Evolutionary conservation across 2,329 filamentous ascomycete species (phyloP).

Genomic region (Fusarium zealandicum): DNA sequence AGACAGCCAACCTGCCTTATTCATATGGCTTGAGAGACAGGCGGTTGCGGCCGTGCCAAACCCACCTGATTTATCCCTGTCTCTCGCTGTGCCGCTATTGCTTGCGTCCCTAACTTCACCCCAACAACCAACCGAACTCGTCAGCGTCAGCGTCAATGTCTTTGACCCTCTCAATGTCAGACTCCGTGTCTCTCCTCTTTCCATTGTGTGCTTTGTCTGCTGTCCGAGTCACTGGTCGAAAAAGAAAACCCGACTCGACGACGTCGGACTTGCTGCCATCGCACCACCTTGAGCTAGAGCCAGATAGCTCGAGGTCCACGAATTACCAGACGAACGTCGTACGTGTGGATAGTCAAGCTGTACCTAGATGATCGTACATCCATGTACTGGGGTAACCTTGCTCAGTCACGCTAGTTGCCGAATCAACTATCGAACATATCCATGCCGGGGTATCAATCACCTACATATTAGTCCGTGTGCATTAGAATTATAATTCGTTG

Average conservation of each 20-base stretch:
- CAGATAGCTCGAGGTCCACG: too few relatives aligned
- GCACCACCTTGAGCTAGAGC: too few relatives aligned
- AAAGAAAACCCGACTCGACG: neutral
- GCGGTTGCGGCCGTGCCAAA: conserved; percentile 21
- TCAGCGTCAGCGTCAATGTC: neutral
- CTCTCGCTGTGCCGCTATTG: conserved; percentile 9
- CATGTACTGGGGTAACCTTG: conserved; percentile 8
- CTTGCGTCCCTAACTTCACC: conserved; percentile 11
- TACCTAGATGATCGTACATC: conserved; percentile 18
- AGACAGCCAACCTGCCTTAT: too few relatives aligned
- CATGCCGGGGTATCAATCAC: neutral
- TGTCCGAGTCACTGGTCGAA: conserved; percentile 6
- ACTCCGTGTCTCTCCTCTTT: neutral
- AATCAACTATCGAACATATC: conserved; percentile 29
- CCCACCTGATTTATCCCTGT: neutral
- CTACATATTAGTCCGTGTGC: too few relatives aligned
- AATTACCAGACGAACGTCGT: neutral
- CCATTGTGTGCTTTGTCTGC: conserved; percentile 9
- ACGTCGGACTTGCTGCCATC: neutral
- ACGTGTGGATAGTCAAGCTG: conserved; percentile 11
- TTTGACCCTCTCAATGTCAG: neutral
- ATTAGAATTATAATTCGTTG: conserved; percentile 32
- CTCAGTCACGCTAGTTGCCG: conserved; percentile 24
- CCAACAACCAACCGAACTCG: conserved; percentile 24
- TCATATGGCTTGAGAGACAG: conserved; percentile 11